phyloP scores from a whole-genome alignment of 352 stramenopile genomes.

The Pythium coloratum region DNA sequence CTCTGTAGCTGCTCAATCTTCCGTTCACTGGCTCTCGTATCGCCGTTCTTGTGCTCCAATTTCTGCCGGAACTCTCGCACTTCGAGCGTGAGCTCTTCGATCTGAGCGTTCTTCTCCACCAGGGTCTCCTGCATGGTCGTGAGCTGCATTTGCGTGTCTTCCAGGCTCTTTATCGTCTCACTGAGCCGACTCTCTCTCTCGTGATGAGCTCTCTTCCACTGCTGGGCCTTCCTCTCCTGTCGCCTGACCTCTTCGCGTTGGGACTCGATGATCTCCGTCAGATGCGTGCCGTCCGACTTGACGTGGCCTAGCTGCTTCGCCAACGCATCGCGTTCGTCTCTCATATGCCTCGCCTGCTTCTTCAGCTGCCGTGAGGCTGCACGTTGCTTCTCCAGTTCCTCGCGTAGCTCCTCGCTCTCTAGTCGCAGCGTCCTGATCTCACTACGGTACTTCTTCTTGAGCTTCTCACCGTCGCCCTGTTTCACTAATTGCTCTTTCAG shows the following conservation, averaged over 20 bases:
- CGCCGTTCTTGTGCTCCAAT: neutral
- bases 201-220: constrained; percentile 30
- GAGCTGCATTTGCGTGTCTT: constrained; percentile 35
- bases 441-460: constrained; percentile 10
- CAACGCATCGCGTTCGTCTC: constrained; percentile 39
- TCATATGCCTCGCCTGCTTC: constrained; percentile 35
- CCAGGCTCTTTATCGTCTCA: constrained; percentile 17
- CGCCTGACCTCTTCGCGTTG: constrained; percentile 31
- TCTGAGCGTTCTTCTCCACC: constrained; percentile 32
- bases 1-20: constrained; percentile 14
- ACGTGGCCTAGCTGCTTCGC: constrained; percentile 38
- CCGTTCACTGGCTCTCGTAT: neutral
- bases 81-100: constrained; percentile 26
- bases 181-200: constrained; percentile 17
- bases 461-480: constrained; percentile 13
- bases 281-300: constrained; percentile 41
- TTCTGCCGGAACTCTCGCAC: neutral
- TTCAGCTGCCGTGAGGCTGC: constrained; percentile 32
- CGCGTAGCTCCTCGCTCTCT: constrained; percentile 15
- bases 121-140: constrained; percentile 36
- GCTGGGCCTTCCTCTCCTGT: constrained; percentile 30
- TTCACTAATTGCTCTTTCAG: constrained; percentile 27
- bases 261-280: constrained; percentile 43
- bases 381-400: constrained; percentile 45
- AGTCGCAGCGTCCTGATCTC: constrained; percentile 11